These are phyloP conservation scores for Rutidosis leptorrhynchoides DNA, from an alignment of 129 eudicot species.

Conservation along the genomic window DNA sequence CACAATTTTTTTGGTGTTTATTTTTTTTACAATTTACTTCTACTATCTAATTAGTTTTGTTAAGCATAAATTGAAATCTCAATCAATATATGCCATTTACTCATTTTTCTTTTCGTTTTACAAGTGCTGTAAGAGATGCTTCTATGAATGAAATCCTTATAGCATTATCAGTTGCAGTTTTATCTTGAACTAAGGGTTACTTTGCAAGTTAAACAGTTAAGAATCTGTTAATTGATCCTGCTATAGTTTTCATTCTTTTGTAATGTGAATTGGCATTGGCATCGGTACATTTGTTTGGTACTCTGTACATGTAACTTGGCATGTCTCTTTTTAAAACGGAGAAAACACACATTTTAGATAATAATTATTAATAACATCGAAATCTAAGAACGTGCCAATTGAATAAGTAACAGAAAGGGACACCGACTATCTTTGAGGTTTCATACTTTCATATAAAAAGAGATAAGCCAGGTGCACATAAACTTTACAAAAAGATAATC, in stretches of 20 bases:
- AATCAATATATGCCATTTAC: constrained; percentile 16
- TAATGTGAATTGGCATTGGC: no score
- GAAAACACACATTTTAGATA: no score
- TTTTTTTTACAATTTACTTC: constrained; percentile 19
- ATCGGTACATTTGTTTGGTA: not conserved
- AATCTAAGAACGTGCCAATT: no score
- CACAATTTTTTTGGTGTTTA: constrained; percentile 16
- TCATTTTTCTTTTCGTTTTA: constrained; percentile 1
- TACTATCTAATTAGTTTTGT: constrained; percentile 5
- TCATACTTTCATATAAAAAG: no score
- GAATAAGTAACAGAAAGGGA: no score
- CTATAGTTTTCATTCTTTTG: not conserved
- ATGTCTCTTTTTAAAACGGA: no score
- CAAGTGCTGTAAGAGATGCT: constrained; percentile 31
- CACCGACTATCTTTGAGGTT: no score
- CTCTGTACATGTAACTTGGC: no score
- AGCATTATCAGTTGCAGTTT: constrained; percentile 17
- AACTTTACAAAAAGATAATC: no score
- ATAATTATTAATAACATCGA: no score
- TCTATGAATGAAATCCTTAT: constrained; percentile 33
- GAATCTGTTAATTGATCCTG: not conserved
- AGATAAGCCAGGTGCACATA: no score
- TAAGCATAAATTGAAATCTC: constrained; percentile 32
- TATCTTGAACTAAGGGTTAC: not conserved
- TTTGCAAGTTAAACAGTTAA: not conserved